phyloP scores from a whole-genome alignment of 768 basidiomycete species.

The Suillus subluteus region DNA sequence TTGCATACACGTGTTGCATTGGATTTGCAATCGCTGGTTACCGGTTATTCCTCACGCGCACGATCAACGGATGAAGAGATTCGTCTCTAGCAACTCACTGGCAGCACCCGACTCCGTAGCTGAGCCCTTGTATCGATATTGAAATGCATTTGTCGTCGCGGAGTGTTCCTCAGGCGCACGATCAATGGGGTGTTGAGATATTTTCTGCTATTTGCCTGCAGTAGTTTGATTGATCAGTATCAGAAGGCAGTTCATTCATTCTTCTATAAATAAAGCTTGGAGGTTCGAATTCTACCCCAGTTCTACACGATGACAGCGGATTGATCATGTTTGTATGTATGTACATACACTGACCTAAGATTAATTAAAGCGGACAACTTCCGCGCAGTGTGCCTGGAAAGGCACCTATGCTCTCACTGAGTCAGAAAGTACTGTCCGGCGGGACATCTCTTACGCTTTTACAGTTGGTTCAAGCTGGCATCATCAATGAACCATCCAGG shows the following conservation, averaged over 20 bases:
- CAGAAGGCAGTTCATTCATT: neutral
- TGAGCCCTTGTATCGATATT: neutral
- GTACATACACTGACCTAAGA: neutral
- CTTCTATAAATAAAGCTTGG: neutral
- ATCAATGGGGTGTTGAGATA: neutral
- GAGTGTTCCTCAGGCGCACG: neutral
- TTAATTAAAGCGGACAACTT: neutral
- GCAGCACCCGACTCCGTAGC: neutral
- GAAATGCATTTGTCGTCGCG: neutral
- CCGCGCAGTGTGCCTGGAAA: too few relatives aligned
- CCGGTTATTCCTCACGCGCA: neutral
- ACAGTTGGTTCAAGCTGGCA: neutral
- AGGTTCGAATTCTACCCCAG: constrained; percentile 1
- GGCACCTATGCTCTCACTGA: neutral
- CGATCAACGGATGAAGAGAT: neutral
- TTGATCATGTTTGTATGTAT: neutral
- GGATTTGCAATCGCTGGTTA: neutral
- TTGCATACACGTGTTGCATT: neutral
- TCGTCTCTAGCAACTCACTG: neutral
- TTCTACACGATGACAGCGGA: neutral
- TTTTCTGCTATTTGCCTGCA: neutral
- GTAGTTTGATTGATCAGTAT: neutral
- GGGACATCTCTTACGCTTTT: neutral
- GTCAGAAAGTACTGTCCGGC: neutral
- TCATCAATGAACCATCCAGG: neutral